phyloP scores from a whole-genome alignment of 805 yeast genomes.

The Clavispora asparagi region DNA sequence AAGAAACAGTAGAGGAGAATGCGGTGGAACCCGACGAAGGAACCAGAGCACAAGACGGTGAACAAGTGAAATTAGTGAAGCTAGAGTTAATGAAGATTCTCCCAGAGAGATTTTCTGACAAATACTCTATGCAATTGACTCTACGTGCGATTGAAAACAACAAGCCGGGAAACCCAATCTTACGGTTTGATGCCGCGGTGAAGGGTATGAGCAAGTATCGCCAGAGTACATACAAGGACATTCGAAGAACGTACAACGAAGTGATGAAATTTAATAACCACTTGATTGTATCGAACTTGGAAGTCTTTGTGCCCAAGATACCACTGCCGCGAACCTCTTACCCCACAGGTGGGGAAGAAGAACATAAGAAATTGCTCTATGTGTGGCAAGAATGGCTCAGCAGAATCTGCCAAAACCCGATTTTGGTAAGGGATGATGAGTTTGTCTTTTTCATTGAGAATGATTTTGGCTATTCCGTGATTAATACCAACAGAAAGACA shows the following conservation, averaged over 20 bases:
- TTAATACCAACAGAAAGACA: conserved; percentile 50
- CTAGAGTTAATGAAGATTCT: conserved; percentile 40
- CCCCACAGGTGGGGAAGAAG: conserved; percentile 83
- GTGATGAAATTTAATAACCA: conserved; percentile 71
- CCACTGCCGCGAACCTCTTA: conserved; percentile 73
- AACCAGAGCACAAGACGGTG: background rate
- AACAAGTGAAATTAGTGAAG: conserved; percentile 21
- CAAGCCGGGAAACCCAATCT: conserved; percentile 72
- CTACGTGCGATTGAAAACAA: conserved; percentile 69
- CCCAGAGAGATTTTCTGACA: conserved; percentile 46
- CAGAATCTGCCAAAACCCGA: conserved; percentile 65
- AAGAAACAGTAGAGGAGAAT: conserved; percentile 8
- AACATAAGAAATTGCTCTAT: conserved; percentile 47
- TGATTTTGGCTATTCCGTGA: conserved; percentile 62
- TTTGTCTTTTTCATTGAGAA: conserved; percentile 77
- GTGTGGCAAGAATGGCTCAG: conserved; percentile 85
- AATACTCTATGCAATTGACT: conserved; percentile 44
- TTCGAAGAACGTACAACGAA: conserved; percentile 79
- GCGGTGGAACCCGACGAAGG: background rate
- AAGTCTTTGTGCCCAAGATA: conserved; percentile 87
- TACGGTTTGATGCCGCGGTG: conserved; percentile 55
- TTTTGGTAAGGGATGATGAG: conserved; percentile 84
- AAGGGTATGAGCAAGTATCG: conserved; percentile 70
- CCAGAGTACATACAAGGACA: conserved; percentile 60
- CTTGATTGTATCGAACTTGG: conserved; percentile 75